These are phyloP conservation scores for Mycena epipterygia DNA, from an alignment of 768 basidiomycete species.

Conservation along the genomic window DNA sequence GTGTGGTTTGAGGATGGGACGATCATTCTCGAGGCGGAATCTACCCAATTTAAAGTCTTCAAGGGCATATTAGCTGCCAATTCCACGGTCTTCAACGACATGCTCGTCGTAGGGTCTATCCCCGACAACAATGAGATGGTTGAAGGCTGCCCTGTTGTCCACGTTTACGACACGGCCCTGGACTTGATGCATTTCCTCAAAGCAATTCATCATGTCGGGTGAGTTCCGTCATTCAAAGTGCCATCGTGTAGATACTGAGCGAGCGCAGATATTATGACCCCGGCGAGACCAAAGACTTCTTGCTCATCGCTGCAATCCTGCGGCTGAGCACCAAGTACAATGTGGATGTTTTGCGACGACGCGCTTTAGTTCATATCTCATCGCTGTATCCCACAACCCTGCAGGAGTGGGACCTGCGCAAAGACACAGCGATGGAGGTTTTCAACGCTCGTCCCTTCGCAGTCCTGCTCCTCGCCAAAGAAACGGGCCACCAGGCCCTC, in stretches of 20 bases:
- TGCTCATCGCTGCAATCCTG: slow-evolving; percentile 33
- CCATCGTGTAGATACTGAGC: not conserved
- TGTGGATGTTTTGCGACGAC: slow-evolving; percentile 32
- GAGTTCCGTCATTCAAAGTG: not conserved
- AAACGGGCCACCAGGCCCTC: slow-evolving; percentile 34
- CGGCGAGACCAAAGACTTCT: slow-evolving; percentile 32
- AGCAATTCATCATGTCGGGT: slow-evolving; percentile 35
- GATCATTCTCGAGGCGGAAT: slow-evolving; percentile 35
- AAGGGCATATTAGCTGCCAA: slow-evolving; percentile 36
- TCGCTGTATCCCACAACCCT: slow-evolving; percentile 36
- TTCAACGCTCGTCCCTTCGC: slow-evolving; percentile 38
- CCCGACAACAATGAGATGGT: slow-evolving; percentile 34
- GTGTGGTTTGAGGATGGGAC: slow-evolving; percentile 44
- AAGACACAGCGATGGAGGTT: slow-evolving; percentile 36
- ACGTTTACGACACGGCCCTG: slow-evolving; percentile 31
- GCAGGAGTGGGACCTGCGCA: slow-evolving; percentile 36
- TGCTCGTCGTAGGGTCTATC: slow-evolving; percentile 33
- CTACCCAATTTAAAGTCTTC: slow-evolving; percentile 34
- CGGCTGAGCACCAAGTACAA: slow-evolving; percentile 38
- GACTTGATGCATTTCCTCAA: slow-evolving; percentile 38
- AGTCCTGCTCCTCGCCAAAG: slow-evolving; percentile 33
- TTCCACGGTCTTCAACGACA: slow-evolving; percentile 36
- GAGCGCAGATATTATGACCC: slow-evolving; percentile 33
- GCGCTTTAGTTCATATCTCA: slow-evolving; percentile 31
- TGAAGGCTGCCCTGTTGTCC: slow-evolving; percentile 33